Percentiles rank a stretch among this genome's conserved stretches.
These are phyloP conservation scores for Macrolepiota dolichaula DNA, from an alignment of 768 basidiomycete species.

Conservation along the genomic window DNA sequence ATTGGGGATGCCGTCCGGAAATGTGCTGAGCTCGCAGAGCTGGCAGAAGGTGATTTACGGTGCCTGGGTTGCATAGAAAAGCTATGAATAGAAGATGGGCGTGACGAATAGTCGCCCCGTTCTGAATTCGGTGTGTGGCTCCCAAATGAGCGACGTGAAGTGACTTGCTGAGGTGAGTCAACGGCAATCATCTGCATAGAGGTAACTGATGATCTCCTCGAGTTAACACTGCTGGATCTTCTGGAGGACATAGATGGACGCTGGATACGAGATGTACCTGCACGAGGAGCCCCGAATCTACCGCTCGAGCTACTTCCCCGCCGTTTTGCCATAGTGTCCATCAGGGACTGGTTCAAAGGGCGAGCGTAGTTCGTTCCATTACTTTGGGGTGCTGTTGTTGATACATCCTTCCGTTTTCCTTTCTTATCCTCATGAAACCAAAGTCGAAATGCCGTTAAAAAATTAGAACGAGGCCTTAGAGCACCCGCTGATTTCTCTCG, in stretches of 20 bases:
- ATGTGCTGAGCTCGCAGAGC: conserved; percentile 69
- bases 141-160: conserved; percentile 69
- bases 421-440: conserved; percentile 94
- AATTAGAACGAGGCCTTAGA: conserved; percentile 69
- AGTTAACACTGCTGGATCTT: conserved; percentile 90
- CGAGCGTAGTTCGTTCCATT: conserved; percentile 17
- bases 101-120: conserved; percentile 68
- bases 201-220: conserved; percentile 59
- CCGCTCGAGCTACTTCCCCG: conserved; percentile 41
- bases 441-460: conserved; percentile 80
- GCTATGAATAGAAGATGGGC: conserved; percentile 86
- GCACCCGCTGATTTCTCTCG: conserved; percentile 15
- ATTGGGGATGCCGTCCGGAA: conserved; percentile 74
- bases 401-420: conserved; percentile 70
- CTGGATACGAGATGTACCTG: conserved; percentile 38
- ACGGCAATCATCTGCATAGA: conserved; percentile 50
- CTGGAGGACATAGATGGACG: conserved; percentile 77
- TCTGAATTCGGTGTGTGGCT: conserved; percentile 89
- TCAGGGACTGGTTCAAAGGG: neutral
- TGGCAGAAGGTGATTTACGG: conserved; percentile 72
- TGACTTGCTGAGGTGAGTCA: conserved; percentile 59
- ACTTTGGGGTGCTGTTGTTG: conserved; percentile 19
- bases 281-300: conserved; percentile 20
- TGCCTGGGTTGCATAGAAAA: conserved; percentile 62
- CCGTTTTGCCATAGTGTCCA: conserved; percentile 38